Evolutionary conservation across 1,284 basidiomycete genomes (phyloP), one percentile per base, ranked within the genome.

Genomic region (Amylostereum areolatum): DNA sequence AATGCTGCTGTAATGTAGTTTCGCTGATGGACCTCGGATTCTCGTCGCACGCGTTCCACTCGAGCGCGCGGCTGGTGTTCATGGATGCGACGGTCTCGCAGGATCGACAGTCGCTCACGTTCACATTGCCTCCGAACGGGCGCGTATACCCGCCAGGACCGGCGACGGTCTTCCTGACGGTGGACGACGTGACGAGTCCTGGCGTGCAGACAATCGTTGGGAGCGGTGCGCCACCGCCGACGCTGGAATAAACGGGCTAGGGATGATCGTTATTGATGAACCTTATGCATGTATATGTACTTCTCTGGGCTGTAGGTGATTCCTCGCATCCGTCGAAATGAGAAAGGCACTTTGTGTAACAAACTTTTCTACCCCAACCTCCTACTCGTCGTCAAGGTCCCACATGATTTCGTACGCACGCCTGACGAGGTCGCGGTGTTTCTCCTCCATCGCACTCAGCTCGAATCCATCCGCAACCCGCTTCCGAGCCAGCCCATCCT

Each of bases 71-170:
- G 8, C 62, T 73, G 7, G 74, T 78, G 25, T 75, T 75, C 58
- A 67, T 78, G 64, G 63, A 69, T 3, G 66, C 68, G 4, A 55
- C 50, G 7, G 59, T 73, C 29, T 68, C 66, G 4, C 52, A 49
- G 7, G 59, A 70, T 51, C 57, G 60, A 41, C 70, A 64, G 55
- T 61, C 64, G 12, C 64, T 78, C 12, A 69, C 65, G 0, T 64
- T 78, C 52, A 61, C 56, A 12, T 70, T 64, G 12, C 77, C 75
- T 4, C 72, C 73, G 2, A 72, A 67, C 47, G 68, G 69, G 48
- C 63, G 67, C 9, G 66, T 79, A 25, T 76, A 74, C 55, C 75
- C 75, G 6, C 74, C 77, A 27, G 80, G 79, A 9, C 78, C 76
- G 11, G 80, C 68, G 53, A 59, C 45, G 57, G 66, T 67, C 61